Evolutionary conservation across 2,329 filamentous ascomycete species (phyloP).

Genomic region (Coleophoma crateriformis): DNA sequence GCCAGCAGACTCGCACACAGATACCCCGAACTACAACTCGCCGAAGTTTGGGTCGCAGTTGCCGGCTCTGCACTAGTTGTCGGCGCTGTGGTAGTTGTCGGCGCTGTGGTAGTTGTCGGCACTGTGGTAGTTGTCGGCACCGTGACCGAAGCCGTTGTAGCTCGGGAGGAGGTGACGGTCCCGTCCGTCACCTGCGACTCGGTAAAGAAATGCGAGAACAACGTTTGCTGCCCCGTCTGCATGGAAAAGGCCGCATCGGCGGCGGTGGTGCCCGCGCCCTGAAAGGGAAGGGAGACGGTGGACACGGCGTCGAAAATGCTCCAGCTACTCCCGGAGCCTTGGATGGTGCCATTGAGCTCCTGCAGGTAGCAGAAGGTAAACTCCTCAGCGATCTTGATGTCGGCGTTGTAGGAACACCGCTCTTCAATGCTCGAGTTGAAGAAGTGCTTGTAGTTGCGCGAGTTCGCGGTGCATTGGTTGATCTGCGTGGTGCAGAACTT

Average conservation of each 20-base stretch:
- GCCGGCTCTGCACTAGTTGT: not conserved
- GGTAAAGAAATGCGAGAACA: not conserved
- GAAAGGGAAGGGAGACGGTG: not conserved
- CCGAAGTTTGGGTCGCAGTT: not conserved
- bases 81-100: no score
- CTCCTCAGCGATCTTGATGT: not conserved
- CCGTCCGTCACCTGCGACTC: not conserved
- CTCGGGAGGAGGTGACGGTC: no score
- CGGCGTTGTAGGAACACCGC: not conserved
- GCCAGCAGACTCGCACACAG: not conserved
- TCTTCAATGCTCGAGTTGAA: not conserved
- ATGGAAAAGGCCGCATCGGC: not conserved
- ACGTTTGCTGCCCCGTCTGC: not conserved
- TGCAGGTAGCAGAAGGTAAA: not conserved
- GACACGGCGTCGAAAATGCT: not conserved
- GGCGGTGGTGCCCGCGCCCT: not conserved
- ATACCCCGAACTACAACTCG: not conserved
- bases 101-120: no score
- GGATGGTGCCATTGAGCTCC: not conserved
- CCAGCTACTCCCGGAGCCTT: not conserved
- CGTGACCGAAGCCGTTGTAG: no score
- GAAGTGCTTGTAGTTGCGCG: not conserved
- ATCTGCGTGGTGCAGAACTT: not conserved
- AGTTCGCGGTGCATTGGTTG: not conserved
- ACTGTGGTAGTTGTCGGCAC: no score